A percentile compares a stretch with the other conserved stretches of the same genome.
Conservation (phyloP, 768 basidiomycete genomes). For the Rhodocollybia butyracea region DNA sequence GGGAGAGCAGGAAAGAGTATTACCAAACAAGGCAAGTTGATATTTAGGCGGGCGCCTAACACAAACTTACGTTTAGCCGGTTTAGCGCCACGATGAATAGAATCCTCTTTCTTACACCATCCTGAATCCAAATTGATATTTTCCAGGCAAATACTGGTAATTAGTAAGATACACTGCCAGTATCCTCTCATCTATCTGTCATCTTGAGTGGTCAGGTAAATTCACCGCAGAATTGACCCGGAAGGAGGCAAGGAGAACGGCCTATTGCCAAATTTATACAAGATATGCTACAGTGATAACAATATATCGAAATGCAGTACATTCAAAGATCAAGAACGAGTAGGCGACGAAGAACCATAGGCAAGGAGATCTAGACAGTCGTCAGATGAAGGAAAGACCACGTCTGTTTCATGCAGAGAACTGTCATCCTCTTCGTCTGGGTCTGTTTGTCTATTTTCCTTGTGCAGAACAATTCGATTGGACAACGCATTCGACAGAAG, state of each 20-base stretch:
- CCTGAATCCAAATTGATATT: no score
- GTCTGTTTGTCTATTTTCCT: not conserved
- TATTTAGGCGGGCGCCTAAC: not conserved
- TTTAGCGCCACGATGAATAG: no score
- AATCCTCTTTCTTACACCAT: no score
- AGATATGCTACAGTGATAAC: no score
- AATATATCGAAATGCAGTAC: no score
- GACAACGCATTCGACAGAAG: constrained; percentile 37
- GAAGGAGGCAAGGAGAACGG: no score
- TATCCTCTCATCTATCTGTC: no score
- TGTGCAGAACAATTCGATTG: constrained; percentile 32
- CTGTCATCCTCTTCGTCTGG: not conserved
- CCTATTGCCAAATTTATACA: no score
- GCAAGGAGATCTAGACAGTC: constrained; percentile 6
- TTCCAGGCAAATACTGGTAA: no score
- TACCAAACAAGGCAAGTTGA: not conserved
- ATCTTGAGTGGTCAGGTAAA: no score
- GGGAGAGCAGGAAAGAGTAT: not conserved
- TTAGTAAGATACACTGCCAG: no score
- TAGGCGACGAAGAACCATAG: constrained; percentile 2
- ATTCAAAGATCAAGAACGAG: not conserved
- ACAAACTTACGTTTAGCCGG: not conserved
- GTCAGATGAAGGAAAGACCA: constrained; percentile 5
- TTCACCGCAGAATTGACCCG: no score
- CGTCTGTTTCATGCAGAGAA: not conserved